Conservation (phyloP, 371 early-diverging fungal genomes). For the Rhizoclosmatium hyalinum region DNA sequence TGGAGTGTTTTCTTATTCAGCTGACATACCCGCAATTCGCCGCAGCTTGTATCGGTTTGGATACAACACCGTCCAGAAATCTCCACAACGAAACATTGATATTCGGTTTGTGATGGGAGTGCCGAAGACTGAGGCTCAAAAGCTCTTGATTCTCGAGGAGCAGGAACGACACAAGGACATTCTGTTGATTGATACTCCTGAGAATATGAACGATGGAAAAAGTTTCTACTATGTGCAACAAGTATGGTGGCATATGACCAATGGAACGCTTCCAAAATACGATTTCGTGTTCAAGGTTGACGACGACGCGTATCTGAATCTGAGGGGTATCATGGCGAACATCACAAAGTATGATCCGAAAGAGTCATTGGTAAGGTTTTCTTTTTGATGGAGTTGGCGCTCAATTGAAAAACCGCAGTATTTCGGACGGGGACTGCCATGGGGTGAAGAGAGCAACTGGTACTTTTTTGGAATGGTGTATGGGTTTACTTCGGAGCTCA, state of each 20-base stretch:
- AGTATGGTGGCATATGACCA: not conserved
- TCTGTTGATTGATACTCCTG: not conserved
- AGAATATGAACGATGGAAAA: not conserved
- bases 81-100: not conserved
- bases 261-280: not conserved
- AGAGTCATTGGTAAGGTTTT: too few relatives aligned
- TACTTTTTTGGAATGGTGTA: too few relatives aligned
- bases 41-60: not conserved
- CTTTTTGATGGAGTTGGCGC: too few relatives aligned
- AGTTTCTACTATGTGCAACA: not conserved
- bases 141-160: not conserved
- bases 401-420: too few relatives aligned
- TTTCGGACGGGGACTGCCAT: too few relatives aligned
- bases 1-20: too few relatives aligned
- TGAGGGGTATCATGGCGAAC: not conserved
- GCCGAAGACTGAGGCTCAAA: not conserved
- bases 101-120: not conserved
- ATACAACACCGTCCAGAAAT: not conserved
- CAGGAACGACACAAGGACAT: not conserved
- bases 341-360: too few relatives aligned
- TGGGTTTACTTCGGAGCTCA: too few relatives aligned
- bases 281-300: not conserved
- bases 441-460: too few relatives aligned
- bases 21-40: too few relatives aligned
- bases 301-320: not conserved